Percentiles rank a stretch among this genome's conserved stretches.
Conservation (phyloP, 345 rosid genomes). For the Brassica napus region Da-Ae NC_063446.1:4289001-4289500, state of each 20-base stretch:
- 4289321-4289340: neutral
- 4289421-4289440: no score
- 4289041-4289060: conserved; percentile 16
- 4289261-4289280: neutral
- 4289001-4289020: neutral
- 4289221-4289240: neutral
- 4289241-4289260: neutral
- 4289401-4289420: no score
- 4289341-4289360: neutral
- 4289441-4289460: no score
- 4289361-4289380: neutral
- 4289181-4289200: neutral
- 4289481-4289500: no score
- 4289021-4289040: conserved; percentile 4
- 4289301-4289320: neutral
- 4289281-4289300: neutral
- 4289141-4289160: neutral
- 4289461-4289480: no score
- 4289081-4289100: conserved; percentile 4
- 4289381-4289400: no score
- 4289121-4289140: neutral
- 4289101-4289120: neutral
- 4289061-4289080: neutral
- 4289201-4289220: neutral
- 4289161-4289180: neutral